Conservation (phyloP, 2,329 filamentous ascomycete species). For the Aspergillus ochraceus region DNA sequence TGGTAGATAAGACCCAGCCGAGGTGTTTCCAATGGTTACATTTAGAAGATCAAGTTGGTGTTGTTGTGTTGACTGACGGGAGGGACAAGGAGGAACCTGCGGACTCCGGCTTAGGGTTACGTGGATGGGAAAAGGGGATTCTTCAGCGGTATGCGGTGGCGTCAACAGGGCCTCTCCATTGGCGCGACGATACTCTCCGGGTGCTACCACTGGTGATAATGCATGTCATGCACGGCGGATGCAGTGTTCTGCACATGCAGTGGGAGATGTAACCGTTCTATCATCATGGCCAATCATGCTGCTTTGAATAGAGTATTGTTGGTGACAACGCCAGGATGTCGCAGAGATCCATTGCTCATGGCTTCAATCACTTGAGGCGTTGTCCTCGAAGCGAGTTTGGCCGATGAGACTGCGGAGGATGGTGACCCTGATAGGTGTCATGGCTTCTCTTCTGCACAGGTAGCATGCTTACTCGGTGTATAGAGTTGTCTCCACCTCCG, state of each 20-base stretch:
- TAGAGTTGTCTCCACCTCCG: background rate
- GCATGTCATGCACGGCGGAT: background rate
- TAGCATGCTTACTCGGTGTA: background rate
- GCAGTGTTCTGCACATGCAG: background rate
- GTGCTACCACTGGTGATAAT: background rate
- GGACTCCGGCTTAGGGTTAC: background rate
- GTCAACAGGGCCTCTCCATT: background rate
- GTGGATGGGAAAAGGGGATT: background rate
- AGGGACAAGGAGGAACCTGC: background rate
- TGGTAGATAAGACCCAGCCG: background rate
- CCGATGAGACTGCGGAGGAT: no score
- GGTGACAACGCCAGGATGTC: background rate
- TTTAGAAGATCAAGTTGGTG: background rate
- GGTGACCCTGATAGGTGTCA: background rate
- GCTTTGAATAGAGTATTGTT: background rate
- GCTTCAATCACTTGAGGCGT: background rate
- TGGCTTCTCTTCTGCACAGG: background rate
- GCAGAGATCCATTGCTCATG: background rate
- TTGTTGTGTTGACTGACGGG: background rate
- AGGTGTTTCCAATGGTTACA: background rate
- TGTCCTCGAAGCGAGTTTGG: background rate
- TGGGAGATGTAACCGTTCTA: background rate
- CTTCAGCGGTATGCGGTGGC: background rate
- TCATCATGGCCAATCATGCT: background rate
- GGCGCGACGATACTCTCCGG: background rate